Base-by-base conservation (phyloP, 2,329 filamentous ascomycete genomes). In the Orbilia quercus region DNA sequence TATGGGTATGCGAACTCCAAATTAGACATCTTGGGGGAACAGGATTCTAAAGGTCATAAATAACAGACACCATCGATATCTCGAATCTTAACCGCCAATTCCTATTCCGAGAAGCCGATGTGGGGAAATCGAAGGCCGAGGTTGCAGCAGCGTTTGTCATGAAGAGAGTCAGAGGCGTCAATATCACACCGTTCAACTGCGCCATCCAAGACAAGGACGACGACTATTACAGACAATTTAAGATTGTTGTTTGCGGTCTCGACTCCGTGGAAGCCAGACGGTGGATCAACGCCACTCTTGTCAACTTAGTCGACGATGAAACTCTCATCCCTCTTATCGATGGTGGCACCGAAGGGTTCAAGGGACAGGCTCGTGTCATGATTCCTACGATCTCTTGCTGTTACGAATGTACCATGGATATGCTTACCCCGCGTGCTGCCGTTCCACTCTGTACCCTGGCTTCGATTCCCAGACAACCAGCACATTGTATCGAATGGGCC, bases 401-500 rank as follows among this genome's bases (percentile, higher is more conserved):
- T 80, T 96, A 99, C 78, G 95, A 99, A 83, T 99, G 95, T 79
- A 95, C 99, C 79, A 87, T 99, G 25, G 95, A 98, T 80, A 97
- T 99, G 91, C 93, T 98, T 80, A 94, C 95, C 0, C 96, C 95
- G n/a, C 88, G 94, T 59, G 91, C 92, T n/a, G 92, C 95, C 12
- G 94, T 99, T 0, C 95, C 95, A 0, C 89, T 99, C 25, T 99
- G 95, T 81, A 99, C 95, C 2, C 89, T 99, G 67, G 95, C 95
- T 14, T 96, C 92, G 16, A 98, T 99, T 76, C 95, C 95, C 7
- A 90, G 95, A 12, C 95, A 99, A 80, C 95, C 95, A 0, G 93
- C 98, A 80, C 95, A 99, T 82, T 99, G 95, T 80, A 91, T 99
- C 79, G 95, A 99, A 82, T 99, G 95, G 95, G 96, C 95, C 0